Evolutionary conservation across 1,284 basidiomycete genomes (phyloP).

Genomic region (Wolfiporia cocos): DNA sequence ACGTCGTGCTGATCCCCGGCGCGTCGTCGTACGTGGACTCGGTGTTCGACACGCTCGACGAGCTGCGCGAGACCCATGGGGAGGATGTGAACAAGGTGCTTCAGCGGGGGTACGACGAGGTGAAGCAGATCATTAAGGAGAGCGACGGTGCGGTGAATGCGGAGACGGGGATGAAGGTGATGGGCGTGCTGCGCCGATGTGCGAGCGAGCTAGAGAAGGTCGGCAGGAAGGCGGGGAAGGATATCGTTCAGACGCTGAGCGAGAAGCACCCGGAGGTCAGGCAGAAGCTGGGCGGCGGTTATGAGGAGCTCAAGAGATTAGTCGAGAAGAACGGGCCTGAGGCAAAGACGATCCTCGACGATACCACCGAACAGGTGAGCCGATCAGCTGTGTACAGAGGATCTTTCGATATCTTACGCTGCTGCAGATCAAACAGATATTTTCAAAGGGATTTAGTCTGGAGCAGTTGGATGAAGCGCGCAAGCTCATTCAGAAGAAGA

Average conservation of each 20-base stretch:
- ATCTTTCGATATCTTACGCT: not conserved
- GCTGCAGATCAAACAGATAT: slow-evolving; percentile 21
- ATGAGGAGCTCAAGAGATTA: slow-evolving; percentile 26
- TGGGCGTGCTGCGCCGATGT: slow-evolving; percentile 23
- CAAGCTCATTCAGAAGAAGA: slow-evolving; percentile 23
- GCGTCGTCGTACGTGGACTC: slow-evolving; percentile 35
- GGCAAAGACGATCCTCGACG: slow-evolving; percentile 29
- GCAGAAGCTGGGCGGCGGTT: slow-evolving; percentile 28
- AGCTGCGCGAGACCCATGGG: slow-evolving; percentile 34
- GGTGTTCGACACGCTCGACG: slow-evolving; percentile 37
- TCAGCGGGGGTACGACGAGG: slow-evolving; percentile 31
- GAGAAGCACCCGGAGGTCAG: slow-evolving; percentile 28
- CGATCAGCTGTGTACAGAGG: not conserved
- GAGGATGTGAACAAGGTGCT: slow-evolving; percentile 37
- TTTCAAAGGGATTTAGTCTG: slow-evolving; percentile 21
- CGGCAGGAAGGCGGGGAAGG: slow-evolving; percentile 26
- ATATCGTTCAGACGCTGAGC: slow-evolving; percentile 21
- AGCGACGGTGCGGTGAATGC: slow-evolving; percentile 20
- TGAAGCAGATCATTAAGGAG: slow-evolving; percentile 28
- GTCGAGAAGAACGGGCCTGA: slow-evolving; percentile 29
- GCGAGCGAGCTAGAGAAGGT: slow-evolving; percentile 24
- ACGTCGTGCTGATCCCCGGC: slow-evolving; percentile 36
- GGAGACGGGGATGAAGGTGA: slow-evolving; percentile 25
- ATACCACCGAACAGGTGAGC: slow-evolving; percentile 26
- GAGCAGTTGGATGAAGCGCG: slow-evolving; percentile 23